Base-by-base conservation (phyloP, 345 rosid genomes). In the Populus simonii region DNA sequence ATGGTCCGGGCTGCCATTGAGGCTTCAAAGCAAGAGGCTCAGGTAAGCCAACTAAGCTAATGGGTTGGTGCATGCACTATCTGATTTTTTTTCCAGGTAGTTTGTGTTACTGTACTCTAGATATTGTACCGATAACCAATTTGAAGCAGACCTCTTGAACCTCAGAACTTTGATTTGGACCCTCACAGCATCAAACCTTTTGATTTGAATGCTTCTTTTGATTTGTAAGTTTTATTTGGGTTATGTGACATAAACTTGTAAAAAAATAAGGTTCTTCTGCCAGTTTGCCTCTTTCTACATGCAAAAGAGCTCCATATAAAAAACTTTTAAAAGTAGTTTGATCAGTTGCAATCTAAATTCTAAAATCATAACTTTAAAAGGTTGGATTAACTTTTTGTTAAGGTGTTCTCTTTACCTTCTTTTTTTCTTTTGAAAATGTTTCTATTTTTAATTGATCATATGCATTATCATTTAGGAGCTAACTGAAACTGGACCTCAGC, bases 1-100 rank as follows among this genome's bases (percentile, higher is more conserved):
- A 96, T 96, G 99, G 77, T 96, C 82, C 85, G 82, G 78, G 99
- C 98, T 86, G 99, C 99, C 78, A 94, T 96, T 73, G 99, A 96
- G 90, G 99, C 99, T 81, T 96, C 99, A 47, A 96, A 85, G 78
- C 76, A 57, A 79, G 98, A 92, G 65, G 90, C 86, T 80, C 88
- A 82, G 90, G 95, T 89, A 79, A 83, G 74, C 59, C 63, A 73
- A 70, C 81, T 38, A 61, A 72, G 71, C 31, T 43, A 57, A 73
- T 41, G 55, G 55, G 18, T 53, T 73, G 65, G 15, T 68, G 1
- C 45, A n/a, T 59, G n/a, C 39, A 55, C 65, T 72, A 72, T 63
- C 55, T 51, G 77, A 36, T 72, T 36, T 31, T 20, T 49, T 39
- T 51, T 38, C 69, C 65, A 8, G 39, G 22, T 79, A 39, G 25